A percentile compares a stretch with the other conserved stretches of the same genome.
Evolutionary conservation across 2,329 filamentous ascomycete species (phyloP).

Genomic region (Ascochyta lentis): DNA sequence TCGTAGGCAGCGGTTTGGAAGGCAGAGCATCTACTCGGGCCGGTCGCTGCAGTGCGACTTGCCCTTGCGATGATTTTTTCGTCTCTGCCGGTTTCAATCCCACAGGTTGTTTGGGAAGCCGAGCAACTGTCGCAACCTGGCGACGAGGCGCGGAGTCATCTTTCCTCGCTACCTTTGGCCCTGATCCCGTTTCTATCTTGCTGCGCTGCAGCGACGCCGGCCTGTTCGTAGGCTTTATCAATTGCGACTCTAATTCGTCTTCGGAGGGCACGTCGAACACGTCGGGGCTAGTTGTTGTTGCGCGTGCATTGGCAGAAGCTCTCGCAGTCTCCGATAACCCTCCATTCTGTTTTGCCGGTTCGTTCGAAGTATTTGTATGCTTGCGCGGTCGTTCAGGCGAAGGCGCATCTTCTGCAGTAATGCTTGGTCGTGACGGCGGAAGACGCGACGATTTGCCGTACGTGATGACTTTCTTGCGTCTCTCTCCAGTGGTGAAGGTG

Average conservation of each 20-base stretch:
- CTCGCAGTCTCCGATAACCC: conserved; percentile 9
- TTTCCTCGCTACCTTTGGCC: conserved; percentile 18
- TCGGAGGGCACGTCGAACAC: conserved; percentile 55
- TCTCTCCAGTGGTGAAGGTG: conserved; percentile 38
- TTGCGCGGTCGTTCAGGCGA: conserved; percentile 46
- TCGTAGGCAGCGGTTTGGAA: background rate
- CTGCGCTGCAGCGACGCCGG: conserved; percentile 19
- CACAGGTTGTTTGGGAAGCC: conserved; percentile 21
- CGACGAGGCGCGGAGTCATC: conserved; percentile 1
- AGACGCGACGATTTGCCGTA: conserved; percentile 48
- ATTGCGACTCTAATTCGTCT: conserved; percentile 29
- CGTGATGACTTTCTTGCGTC: conserved; percentile 48
- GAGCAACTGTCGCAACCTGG: conserved; percentile 7
- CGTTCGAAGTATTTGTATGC: conserved; percentile 16
- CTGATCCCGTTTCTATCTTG: conserved; percentile 16
- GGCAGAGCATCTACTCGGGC: background rate
- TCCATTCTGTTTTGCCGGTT: conserved; percentile 6
- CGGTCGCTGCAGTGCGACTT: conserved; percentile 3
- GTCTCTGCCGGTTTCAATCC: conserved; percentile 5
- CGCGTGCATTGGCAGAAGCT: conserved; percentile 8
- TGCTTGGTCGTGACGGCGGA: conserved; percentile 23
- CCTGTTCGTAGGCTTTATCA: conserved; percentile 23
- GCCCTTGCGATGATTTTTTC: conserved; percentile 13
- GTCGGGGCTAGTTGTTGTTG: conserved; percentile 22
- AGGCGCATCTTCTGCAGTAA: conserved; percentile 21